Base-by-base conservation (phyloP, 1,284 basidiomycete species). In the Leccinum subfulvum region DNA sequence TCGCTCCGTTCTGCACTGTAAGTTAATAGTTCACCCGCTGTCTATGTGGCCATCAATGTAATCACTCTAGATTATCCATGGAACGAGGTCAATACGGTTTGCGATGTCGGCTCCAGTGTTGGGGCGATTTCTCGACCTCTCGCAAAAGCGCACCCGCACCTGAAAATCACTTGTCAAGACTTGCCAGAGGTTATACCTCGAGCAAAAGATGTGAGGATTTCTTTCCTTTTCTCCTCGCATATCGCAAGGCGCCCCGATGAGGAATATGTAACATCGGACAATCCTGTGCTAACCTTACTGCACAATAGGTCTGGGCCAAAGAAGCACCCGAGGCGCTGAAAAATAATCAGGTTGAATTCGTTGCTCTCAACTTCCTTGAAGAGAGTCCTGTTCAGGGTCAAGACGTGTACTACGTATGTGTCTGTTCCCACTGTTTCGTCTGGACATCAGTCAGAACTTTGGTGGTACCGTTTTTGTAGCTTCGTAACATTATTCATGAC, bases 71-170 rank as follows among this genome's bases (percentile, higher is more conserved):
- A 73, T 26, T 82, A 80, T 67, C 80, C 82, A 8, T 85, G 82
- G 83, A 62, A 69, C n/a, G 67, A 70, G 9, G 70, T 81, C 2
- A 72, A 79, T 0, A 76, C 74, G 0, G 65, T 86, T 10, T 81
- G 80, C 41, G 84, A 86, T 67, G 73, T 86, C 9, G 83, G 81
- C 2, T 76, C 80, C 0, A 79, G 83, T 1, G 70, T 78, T 28
- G 84, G 84, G 0, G 68, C 76, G 11, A 70, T 81, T 18, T 73
- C 79, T 3, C 71, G 84, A 16, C 73, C 76, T 21, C 74, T 86
- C 4, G 69, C 77, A 0, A 79, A 76, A 64, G 67, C 67, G 11
- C 74, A 78, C 57, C 78, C 82, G 0, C 73, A 79, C 14, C 64
- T 86, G 18, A 75, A 75, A 30, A 66, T 82, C 16, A 70, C 77